These are phyloP conservation scores for Imleria badia DNA, from an alignment of 768 basidiomycete species.

Conservation along the genomic window DNA sequence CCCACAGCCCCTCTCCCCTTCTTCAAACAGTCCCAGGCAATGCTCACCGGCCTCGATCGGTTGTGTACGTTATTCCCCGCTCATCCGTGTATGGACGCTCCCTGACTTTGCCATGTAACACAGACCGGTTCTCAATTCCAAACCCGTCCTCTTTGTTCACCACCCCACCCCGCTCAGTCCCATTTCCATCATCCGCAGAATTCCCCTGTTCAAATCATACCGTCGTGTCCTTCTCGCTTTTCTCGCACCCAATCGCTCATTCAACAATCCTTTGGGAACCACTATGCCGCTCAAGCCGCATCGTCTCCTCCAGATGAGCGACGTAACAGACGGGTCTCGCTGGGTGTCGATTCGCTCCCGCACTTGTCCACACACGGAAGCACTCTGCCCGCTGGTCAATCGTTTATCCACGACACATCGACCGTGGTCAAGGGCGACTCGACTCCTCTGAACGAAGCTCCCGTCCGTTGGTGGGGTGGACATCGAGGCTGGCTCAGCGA, in stretches of 20 bases:
- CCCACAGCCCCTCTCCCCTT: conserved; percentile 6
- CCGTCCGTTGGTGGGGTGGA: conserved; percentile 23
- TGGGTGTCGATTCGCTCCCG: conserved; percentile 5
- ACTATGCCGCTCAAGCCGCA: not conserved
- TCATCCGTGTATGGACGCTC: not conserved
- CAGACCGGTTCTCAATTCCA: conserved; percentile 7
- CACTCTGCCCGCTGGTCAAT: not conserved
- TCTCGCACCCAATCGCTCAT: conserved; percentile 17
- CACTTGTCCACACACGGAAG: not conserved
- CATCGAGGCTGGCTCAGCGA: conserved; percentile 17
- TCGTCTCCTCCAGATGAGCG: not conserved
- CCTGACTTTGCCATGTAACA: not conserved
- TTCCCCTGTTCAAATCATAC: not conserved
- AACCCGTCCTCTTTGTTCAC: not conserved
- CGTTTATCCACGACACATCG: not conserved
- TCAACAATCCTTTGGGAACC: conserved; percentile 13
- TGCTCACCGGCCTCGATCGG: conserved; percentile 11
- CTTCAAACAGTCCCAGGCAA: not conserved
- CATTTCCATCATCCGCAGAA: conserved; percentile 1
- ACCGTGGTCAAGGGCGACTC: not conserved
- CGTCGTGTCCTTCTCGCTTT: conserved; percentile 12
- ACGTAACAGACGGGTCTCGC: conserved; percentile 6
- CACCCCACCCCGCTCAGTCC: conserved; percentile 5
- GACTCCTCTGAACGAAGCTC: conserved; percentile 19
- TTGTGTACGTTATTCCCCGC: conserved; percentile 10